Conservation (phyloP, 1,284 basidiomycete species). For the Phylloporus sp. region DNA sequence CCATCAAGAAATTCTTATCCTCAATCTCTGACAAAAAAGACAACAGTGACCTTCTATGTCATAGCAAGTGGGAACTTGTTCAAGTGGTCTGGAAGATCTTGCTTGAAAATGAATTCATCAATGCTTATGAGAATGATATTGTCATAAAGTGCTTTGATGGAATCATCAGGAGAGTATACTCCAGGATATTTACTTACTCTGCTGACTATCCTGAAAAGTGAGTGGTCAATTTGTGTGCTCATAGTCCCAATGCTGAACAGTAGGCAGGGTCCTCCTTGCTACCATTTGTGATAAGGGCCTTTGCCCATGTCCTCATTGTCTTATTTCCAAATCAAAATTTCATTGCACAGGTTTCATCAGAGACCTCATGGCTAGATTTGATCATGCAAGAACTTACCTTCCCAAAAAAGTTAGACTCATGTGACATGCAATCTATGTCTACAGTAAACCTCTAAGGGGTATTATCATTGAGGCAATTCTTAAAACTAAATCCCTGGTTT, state of each 20-base stretch:
- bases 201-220: slow-evolving; percentile 1
- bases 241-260: neutral
- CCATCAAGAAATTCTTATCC: neutral
- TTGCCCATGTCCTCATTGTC: slow-evolving; percentile 2
- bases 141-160: slow-evolving; percentile 6
- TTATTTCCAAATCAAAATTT: slow-evolving; percentile 1
- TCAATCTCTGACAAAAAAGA: neutral
- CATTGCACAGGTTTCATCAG: neutral
- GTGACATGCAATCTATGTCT: neutral
- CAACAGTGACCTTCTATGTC: neutral
- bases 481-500: slow-evolving; percentile 5
- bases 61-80: neutral
- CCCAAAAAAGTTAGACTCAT: neutral
- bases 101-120: neutral
- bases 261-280: neutral
- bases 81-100: neutral
- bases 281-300: neutral
- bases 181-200: neutral
- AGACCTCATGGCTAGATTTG: neutral
- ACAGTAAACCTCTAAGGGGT: slow-evolving; percentile 1
- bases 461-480: neutral
- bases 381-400: neutral
- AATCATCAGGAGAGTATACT: neutral
- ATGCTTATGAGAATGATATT: neutral
- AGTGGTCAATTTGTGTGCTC: no score